Evolutionary conservation across 2,329 filamentous ascomycete genomes (phyloP), one percentile per base, ranked within the genome.

Genomic region (Sclerotinia nivalis): DNA sequence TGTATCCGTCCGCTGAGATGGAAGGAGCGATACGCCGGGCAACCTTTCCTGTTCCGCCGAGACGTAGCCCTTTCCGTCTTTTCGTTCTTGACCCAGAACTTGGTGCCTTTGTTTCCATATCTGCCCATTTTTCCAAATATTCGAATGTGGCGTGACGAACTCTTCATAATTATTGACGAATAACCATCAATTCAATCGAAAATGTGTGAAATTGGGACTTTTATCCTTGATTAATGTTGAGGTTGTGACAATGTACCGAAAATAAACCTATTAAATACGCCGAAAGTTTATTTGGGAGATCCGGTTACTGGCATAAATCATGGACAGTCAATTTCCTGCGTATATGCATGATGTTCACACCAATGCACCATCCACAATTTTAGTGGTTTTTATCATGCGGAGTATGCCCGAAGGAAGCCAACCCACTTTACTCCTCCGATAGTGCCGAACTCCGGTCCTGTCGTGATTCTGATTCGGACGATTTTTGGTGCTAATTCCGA

Each of bases 21-120:
- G 81, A 77, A 22, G 72, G 70, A 52, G 80, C 80, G 45, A 84
- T 75, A 45, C 80, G 80, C n/a, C 76, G 76, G 55, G 80, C 80
- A 1, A 83, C 79, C 61, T 83, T 84, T 69, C 83, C 83, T 0
- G 81, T 83, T 56, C 83, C 83, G 59, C 83, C 83, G 2, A 80
- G 76, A 10, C 85, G 73, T 58, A 20, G 55, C 6, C n/a, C 31
- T 62, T 2, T 31, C 18, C 40, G 12, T 54, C 25, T 10, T 31
- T 10, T 22, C 37, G 18, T 34, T 28, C 22, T 47, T 49, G 3
- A 52, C n/a, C 18, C 20, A 12, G 22, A 37, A 18, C 6, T 20
- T 31, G 0, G 2, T 15, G 28, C 18, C 58, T 5, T 50, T 12
- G 22, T 49, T 8, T 22, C n/a, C 6, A 49, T 22, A 37, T n/a